Percentiles rank a stretch among this genome's conserved stretches.
These are phyloP conservation scores for Fusarium pseudograminearum DNA, from an alignment of 2,329 filamentous ascomycete species.

Conservation along the genomic window DNA sequence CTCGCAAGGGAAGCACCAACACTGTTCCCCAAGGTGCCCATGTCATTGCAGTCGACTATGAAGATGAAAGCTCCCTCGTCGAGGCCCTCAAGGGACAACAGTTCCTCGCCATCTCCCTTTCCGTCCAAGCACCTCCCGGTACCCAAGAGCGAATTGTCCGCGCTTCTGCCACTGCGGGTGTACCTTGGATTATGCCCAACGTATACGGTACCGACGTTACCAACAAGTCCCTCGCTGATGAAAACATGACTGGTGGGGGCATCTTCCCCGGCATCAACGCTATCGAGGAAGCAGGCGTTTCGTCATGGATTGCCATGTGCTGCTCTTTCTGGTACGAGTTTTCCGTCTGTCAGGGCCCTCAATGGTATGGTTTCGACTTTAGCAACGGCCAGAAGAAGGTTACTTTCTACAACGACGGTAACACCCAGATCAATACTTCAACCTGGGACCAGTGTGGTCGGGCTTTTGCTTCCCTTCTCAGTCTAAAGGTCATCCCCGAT, in stretches of 20 bases:
- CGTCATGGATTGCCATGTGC: conserved; percentile 62
- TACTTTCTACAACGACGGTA: conserved; percentile 68
- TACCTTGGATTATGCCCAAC: conserved; percentile 69
- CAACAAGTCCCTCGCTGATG: conserved; percentile 54
- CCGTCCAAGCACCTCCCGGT: conserved; percentile 56
- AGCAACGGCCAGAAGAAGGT: conserved; percentile 51
- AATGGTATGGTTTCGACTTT: conserved; percentile 64
- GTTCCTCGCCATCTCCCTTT: conserved; percentile 68
- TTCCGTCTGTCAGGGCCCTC: conserved; percentile 56
- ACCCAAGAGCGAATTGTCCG: conserved; percentile 63
- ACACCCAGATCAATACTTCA: conserved; percentile 65
- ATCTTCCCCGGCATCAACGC: conserved; percentile 49
- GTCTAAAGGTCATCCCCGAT: conserved; percentile 60
- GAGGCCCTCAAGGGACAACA: conserved; percentile 66
- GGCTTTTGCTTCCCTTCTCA: conserved; percentile 64
- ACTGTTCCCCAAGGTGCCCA: conserved; percentile 60
- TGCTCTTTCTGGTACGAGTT: conserved; percentile 69
- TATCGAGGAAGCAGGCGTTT: conserved; percentile 56
- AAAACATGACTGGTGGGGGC: conserved; percentile 47
- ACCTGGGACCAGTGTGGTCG: conserved; percentile 71
- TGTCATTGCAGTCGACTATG: conserved; percentile 59
- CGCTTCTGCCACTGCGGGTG: conserved; percentile 66
- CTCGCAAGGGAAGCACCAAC: conserved; percentile 57
- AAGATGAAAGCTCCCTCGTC: conserved; percentile 58
- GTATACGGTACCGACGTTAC: conserved; percentile 57